Base-by-base conservation (phyloP, 1,284 basidiomycete species). In the Cystobasidiaceae sp. region DNA sequence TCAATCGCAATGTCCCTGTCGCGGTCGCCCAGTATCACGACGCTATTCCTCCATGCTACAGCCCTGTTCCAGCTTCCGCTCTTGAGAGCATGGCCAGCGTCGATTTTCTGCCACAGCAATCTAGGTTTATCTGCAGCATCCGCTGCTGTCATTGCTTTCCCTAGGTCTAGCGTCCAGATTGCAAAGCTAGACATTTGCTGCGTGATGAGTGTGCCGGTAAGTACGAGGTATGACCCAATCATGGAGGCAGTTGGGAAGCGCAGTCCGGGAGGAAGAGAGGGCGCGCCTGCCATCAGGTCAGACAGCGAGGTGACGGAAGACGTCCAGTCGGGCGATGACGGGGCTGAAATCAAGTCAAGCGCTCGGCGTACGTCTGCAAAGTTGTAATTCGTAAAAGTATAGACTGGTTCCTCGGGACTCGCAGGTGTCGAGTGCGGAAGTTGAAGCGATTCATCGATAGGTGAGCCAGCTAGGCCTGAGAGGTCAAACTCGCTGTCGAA, bases 211-310 rank as follows among this genome's bases (percentile, higher is more conserved):
- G 74, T 75, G 3, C 74, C 74, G 8, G 73, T 72, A 37, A 75
- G 70, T 62, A 75, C 87, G 72, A 96, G 84, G 76, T 93, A 86
- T 41, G 84, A 85, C 28, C 92, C 92, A 21, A 94, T 80, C 68
- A 94, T 86, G 37, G 89, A 89, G 21, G 92, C 93, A 0, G 90
- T 89, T 7, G 93, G 93, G 78, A 97, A 97, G 8, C 93, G 86
- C 51, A 96, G 83, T 15, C 93, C 93, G 0, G 91, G 93, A 28
- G 93, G 93, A 69, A 91, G 86, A 1, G 84, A 82, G 1, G 52
- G 63, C 4, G 83, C 79, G 5, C 88, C 86, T 17, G 82, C 82
- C 64, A 89, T 90, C 25, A 85, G 79, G 19, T 81, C 77, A n/a
- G 89, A 91, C 21, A 85, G 83, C 75, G 91, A 85, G 69, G 83